Evolutionary conservation across 352 stramenopile genomes (phyloP).

Genomic region (Phytophthora sp.): DNA sequence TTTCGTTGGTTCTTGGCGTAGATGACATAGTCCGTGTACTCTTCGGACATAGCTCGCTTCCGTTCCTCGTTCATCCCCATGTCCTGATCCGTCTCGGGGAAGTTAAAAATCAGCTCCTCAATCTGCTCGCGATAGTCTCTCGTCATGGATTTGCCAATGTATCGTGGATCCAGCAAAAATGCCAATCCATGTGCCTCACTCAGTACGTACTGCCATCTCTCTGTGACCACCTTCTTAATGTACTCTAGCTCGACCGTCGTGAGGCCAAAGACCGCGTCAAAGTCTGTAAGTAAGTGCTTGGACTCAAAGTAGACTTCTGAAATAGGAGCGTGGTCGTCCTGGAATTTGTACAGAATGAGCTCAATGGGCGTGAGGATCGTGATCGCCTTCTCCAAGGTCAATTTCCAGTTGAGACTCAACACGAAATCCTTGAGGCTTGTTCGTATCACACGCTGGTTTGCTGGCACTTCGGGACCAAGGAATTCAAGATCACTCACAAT

Average conservation of each 20-base stretch:
- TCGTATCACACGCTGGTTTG: constrained; percentile 59
- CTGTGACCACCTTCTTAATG: constrained; percentile 83
- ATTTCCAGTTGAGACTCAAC: constrained; percentile 76
- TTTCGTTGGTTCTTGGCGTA: constrained; percentile 84
- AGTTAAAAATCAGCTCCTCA: constrained; percentile 85
- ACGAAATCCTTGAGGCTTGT: constrained; percentile 80
- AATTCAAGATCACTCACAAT: constrained; percentile 80
- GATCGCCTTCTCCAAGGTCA: constrained; percentile 82
- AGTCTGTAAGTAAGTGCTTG: constrained; percentile 78
- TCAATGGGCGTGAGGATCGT: constrained; percentile 83
- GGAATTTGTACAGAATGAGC: constrained; percentile 85
- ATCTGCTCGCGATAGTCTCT: constrained; percentile 85
- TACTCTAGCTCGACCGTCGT: constrained; percentile 76
- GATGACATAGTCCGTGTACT: constrained; percentile 84
- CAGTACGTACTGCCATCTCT: constrained; percentile 78
- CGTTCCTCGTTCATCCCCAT: constrained; percentile 72
- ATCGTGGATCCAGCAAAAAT: constrained; percentile 77
- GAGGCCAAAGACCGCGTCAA: constrained; percentile 77
- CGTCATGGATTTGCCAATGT: constrained; percentile 87
- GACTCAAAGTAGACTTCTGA: constrained; percentile 87
- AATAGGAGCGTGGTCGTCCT: constrained; percentile 79
- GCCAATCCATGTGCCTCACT: constrained; percentile 77
- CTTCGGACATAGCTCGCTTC: constrained; percentile 67
- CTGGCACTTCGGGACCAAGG: constrained; percentile 37
- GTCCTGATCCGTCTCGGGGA: constrained; percentile 72